These are phyloP conservation scores for Endocalyx cinctus DNA, from an alignment of 2,329 filamentous ascomycete species.

Conservation along the genomic window DNA sequence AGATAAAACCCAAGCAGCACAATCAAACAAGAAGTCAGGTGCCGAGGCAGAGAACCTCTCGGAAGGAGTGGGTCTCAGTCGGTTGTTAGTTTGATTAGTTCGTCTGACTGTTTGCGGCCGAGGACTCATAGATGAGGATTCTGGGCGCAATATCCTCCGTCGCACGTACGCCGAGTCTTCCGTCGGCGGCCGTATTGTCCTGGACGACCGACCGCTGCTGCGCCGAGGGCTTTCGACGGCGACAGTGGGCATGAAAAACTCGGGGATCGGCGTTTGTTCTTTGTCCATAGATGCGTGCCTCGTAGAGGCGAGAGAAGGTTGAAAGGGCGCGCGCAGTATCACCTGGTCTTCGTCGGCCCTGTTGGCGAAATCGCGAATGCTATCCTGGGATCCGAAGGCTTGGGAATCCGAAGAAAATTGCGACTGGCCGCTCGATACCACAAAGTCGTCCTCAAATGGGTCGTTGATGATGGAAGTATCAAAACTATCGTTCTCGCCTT, in stretches of 20 bases:
- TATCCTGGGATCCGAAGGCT: constrained; percentile 48
- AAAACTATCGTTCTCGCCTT: constrained; percentile 55
- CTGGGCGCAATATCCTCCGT: constrained; percentile 22
- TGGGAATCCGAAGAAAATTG: constrained; percentile 41
- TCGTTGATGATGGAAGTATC: constrained; percentile 50
- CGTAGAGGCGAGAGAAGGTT: constrained; percentile 40
- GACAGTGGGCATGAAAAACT: constrained; percentile 50
- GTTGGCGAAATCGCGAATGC: constrained; percentile 48
- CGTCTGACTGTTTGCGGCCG: constrained; percentile 9
- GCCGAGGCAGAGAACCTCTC: constrained; percentile 31
- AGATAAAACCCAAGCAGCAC: constrained; percentile 46
- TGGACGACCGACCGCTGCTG: constrained; percentile 30
- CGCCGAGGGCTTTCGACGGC: constrained; percentile 34
- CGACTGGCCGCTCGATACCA: constrained; percentile 41
- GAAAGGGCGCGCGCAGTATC: constrained; percentile 51
- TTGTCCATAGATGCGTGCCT: constrained; percentile 22
- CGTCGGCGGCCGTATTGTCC: constrained; percentile 26
- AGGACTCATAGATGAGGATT: constrained; percentile 14
- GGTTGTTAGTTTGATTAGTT: not conserved
- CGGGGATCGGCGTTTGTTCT: constrained; percentile 41
- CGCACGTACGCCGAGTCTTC: constrained; percentile 22
- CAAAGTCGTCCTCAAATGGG: constrained; percentile 36
- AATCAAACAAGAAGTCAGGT: constrained; percentile 34
- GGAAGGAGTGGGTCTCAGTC: constrained; percentile 18
- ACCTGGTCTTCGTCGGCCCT: constrained; percentile 52